Conservation (phyloP, 2,329 filamentous ascomycete species). For the Orbilia ellipsospora region DNA sequence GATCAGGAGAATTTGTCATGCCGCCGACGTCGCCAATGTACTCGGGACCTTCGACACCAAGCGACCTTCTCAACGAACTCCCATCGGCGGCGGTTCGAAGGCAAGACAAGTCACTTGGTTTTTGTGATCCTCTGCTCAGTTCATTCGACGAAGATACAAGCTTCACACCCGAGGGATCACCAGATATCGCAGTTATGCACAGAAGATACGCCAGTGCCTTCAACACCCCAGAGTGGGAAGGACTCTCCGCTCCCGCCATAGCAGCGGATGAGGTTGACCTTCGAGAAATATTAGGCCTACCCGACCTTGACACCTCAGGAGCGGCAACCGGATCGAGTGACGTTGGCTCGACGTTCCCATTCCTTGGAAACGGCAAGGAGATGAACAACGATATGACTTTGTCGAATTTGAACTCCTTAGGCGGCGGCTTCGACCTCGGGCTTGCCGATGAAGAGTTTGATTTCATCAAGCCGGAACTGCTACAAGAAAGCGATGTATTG, state of each 20-base stretch:
- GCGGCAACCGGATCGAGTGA: slow-evolving; percentile 27
- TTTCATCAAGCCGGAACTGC: slow-evolving; percentile 52
- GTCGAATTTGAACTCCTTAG: slow-evolving; percentile 42
- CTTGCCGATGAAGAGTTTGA: slow-evolving; percentile 48
- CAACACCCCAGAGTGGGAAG: slow-evolving; percentile 52
- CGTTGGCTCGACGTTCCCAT: slow-evolving; percentile 25
- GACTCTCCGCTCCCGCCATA: slow-evolving; percentile 36
- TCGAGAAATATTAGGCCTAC: slow-evolving; percentile 45
- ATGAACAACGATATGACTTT: slow-evolving; percentile 39
- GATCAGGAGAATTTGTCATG: slow-evolving; percentile 28
- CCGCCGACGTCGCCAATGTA: slow-evolving; percentile 35
- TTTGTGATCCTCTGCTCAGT: slow-evolving; percentile 48
- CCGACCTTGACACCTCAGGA: slow-evolving; percentile 32
- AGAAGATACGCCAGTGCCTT: slow-evolving; percentile 47
- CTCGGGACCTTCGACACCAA: slow-evolving; percentile 39
- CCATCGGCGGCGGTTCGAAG: slow-evolving; percentile 13
- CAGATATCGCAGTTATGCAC: slow-evolving; percentile 37
- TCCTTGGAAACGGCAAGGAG: slow-evolving; percentile 42
- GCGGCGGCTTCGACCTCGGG: slow-evolving; percentile 42
- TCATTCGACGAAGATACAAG: slow-evolving; percentile 52
- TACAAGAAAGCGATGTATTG: slow-evolving; percentile 53
- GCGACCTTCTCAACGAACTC: slow-evolving; percentile 37
- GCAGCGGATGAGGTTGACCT: slow-evolving; percentile 46
- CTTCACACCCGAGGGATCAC: slow-evolving; percentile 52
- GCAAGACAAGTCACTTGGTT: slow-evolving; percentile 23